Conservation (phyloP, 805 yeast species). For the Teunomyces barrocoloradensis region DNA sequence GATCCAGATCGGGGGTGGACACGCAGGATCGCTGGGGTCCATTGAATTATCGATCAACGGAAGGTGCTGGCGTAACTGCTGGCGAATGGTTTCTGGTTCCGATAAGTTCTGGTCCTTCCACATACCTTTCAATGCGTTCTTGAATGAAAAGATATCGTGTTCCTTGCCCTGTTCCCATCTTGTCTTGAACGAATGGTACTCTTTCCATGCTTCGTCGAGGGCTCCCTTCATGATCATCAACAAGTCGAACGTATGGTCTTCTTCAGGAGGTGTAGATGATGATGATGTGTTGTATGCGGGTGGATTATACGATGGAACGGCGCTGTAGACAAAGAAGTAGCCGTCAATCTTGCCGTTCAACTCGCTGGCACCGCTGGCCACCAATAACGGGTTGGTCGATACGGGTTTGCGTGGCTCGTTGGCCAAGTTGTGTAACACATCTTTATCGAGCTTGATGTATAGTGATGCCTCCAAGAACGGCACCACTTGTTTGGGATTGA, state of each 20-base stretch:
- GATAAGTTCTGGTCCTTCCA: conserved; percentile 46
- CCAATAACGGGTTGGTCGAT: conserved; percentile 63
- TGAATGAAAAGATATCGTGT: conserved; percentile 61
- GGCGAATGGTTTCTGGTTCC: conserved; percentile 19
- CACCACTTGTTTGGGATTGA: conserved; percentile 61
- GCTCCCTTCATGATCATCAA: conserved; percentile 52
- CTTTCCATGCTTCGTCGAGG: conserved; percentile 72
- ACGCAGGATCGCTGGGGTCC: conserved; percentile 34
- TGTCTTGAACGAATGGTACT: conserved; percentile 52
- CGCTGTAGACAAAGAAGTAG: conserved; percentile 64
- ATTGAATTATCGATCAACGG: conserved; percentile 22
- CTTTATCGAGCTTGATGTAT: conserved; percentile 58
- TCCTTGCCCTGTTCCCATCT: conserved; percentile 66
- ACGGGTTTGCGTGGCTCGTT: conserved; percentile 61
- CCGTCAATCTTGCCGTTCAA: conserved; percentile 76
- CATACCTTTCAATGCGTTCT: conserved; percentile 54
- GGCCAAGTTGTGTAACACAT: conserved; percentile 59
- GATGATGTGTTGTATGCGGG: conserved; percentile 50
- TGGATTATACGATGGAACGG: conserved; percentile 61
- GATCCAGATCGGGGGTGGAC: conserved; percentile 64
- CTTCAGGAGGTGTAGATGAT: neutral
- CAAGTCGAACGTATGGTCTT: conserved; percentile 30
- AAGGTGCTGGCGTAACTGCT: conserved; percentile 30
- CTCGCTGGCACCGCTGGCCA: conserved; percentile 78
- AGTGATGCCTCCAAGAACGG: conserved; percentile 76